Base-by-base conservation (phyloP, 495 filamentous ascomycete species). In the Staphylotrichum longicolle region DNA sequence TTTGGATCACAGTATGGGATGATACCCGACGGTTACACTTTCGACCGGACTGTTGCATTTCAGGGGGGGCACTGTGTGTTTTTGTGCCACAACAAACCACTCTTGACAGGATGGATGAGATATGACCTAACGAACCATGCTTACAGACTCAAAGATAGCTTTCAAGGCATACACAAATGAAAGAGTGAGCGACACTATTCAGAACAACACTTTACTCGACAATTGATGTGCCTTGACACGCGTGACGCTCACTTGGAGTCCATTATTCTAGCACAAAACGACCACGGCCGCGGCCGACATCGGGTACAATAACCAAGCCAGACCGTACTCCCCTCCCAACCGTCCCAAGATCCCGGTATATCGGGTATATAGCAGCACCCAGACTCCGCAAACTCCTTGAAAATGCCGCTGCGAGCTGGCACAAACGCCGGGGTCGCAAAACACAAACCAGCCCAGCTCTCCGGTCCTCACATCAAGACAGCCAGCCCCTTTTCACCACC, bases 251-350 rank as follows among this genome's bases (percentile, higher is more conserved):
- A 3, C 40, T 46, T 35, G 53, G 14, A 15, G 53, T 44, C 37
- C 7, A 59, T 44, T 44, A 59, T 59, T 45, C 57, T 59, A 41
- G 47, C 39, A 59, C 57, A 59, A 33, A 4, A 27, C 20, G 20
- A 1, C 20, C 20, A 27, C 20, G 46, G 46, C 45, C 56, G 14
- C 27, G 27, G 45, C 46, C 46, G 1, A 32, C 1, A 8, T n/a
- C 47, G 37, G 46, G 57, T 42, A 35, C 37, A 33, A 14, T 52
- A 51, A 50, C 47, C 57, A 59, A 59, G 8, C 48, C 39, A 59
- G n/a, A 59, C 47, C 37, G 34, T 1, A 41, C 46, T 27, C 44
- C 34, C 49, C 39, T 34, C 37, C 20, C 7, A 41, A 15, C 41
- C 54, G 30, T 34, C n/a, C 47, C 34, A 32, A 41, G 42, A 33